Base-by-base conservation (phyloP, 371 early-diverging fungal species). In the Rhizopus sp. region DNA sequence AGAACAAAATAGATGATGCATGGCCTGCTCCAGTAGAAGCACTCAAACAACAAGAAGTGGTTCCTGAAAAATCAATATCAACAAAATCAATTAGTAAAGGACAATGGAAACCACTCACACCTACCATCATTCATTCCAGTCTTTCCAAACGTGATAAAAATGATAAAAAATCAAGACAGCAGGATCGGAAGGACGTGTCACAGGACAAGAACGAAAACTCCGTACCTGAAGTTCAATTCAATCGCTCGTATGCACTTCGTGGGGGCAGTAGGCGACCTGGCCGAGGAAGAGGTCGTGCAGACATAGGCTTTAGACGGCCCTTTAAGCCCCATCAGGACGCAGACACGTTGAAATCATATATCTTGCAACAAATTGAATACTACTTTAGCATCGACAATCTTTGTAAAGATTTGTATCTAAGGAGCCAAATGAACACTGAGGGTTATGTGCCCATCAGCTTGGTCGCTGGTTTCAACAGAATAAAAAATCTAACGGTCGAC, bases 371-470 rank as follows among this genome's bases (percentile, higher is more conserved):
- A 62, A 71, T 82, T 62, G 91, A 91, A 53, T 89, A 92, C 75
- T 96, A 96, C 79, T 95, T 95, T 57, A 93, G 93, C 55, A 83
- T 92, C 50, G 95, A 94, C 46, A 96, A 96, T 64, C 71, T 96
- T 52, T 91, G 92, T 82, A 88, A 88, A 51, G 96, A 96, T 65
- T 70, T 93, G 10, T 95, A 83, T 68, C 87, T 96, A 73, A 88
- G 96, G 46, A 77, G 78, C 35, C 92, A 82, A 67, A 96, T 96
- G 95, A 84, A 90, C 54, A 46, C 63, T 4, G 78, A 88, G 54
- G 93, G 93, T 7, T 91, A 75, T 60, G 90, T 93, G 4, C 80
- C 83, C 3, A 46, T 94, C 40, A 66, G 68, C 9, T 67, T 92
- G 3, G 65, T 95, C 51, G 84, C 89, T 37, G 81, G 80, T 45